These are phyloP conservation scores for Pichiaceae sp. DNA, from an alignment of 1,139 yeast species.

Conservation along the genomic window DNA sequence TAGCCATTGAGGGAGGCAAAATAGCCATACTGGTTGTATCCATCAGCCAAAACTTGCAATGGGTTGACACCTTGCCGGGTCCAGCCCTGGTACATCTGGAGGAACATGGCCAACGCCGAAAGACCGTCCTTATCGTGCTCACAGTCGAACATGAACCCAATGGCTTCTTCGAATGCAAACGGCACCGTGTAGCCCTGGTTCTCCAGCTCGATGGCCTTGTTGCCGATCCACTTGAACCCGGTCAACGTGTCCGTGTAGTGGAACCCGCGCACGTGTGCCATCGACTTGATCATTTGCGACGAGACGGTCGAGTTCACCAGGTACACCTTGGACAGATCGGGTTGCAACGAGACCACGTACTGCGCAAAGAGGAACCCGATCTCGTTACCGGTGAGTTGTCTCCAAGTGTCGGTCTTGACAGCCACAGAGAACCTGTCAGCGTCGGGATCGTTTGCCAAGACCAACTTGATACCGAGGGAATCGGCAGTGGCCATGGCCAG, in stretches of 20 bases:
- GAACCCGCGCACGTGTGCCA: constrained; percentile 60
- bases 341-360: constrained; percentile 31
- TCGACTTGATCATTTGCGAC: constrained; percentile 65
- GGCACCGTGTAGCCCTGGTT: constrained; percentile 62
- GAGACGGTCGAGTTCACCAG: constrained; percentile 87
- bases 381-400: constrained; percentile 85
- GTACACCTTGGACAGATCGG: constrained; percentile 33
- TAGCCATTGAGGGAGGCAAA: constrained; percentile 85
- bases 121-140: constrained; percentile 94
- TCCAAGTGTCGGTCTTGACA: constrained; percentile 53
- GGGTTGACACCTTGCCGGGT: constrained; percentile 29
- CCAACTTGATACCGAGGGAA: constrained; percentile 38
- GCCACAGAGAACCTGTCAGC: constrained; percentile 87
- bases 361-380: constrained; percentile 80
- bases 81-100: constrained; percentile 59
- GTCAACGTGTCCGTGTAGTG: constrained; percentile 76
- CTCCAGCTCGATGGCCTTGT: constrained; percentile 70
- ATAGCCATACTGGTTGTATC: constrained; percentile 64
- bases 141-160: constrained; percentile 86
- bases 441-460: constrained; percentile 91
- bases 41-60: constrained; percentile 43
- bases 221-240: constrained; percentile 97
- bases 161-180: constrained; percentile 91
- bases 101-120: constrained; percentile 69
- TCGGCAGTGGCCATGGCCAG: constrained; percentile 55